Evolutionary conservation across 345 rosid genomes (phyloP), one percentile per base, ranked within the genome.

Genomic region (Excoecaria cochinchinensis): DNA sequence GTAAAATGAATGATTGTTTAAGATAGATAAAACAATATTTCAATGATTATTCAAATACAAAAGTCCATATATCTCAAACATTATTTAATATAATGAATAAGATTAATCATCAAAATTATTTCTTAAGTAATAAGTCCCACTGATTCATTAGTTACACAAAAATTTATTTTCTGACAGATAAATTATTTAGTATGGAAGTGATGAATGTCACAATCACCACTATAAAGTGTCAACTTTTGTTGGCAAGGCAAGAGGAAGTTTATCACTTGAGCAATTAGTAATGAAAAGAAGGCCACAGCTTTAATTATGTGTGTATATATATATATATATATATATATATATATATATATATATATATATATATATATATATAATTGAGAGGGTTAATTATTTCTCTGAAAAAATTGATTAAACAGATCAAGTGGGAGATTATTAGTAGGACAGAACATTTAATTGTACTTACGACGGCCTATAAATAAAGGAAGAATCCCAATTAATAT

Each of bases 201-300:
- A 76, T 46, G 71, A 24, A 53, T 39, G 83, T 81, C 87, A 53
- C 84, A 31, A 69, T 79, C 87, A 60, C 56, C 74, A 58, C 76
- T 75, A 75, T 77, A 24, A 82, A 77, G 77, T 77, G 84, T 78
- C 84, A 72, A 77, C 78, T 46, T 77, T 82, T 79, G 70, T 72
- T 31, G 31, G n/a, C n/a, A 31, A 74, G 85, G 81, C 87, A 71
- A 66, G 67, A 69, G 46, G 1, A 73, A 69, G 48, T 70, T 62
- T 64, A 42, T 46, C 72, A 65, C 59, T 74, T 47, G n/a, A 52
- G 16, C 51, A 48, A 39, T 66, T 57, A 72, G 60, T 77, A 64
- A 2, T 52, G 47, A 72, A 76, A 19, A 36, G 22, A 48, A 76
- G 69, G 66, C 77, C 65, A 31, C 81, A 25, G 42, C 46, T 46